Percentiles rank a stretch among this genome's conserved stretches.
Evolutionary conservation across 495 filamentous ascomycete species (phyloP).

Genomic region (Talaromyces trachyspermus): DNA sequence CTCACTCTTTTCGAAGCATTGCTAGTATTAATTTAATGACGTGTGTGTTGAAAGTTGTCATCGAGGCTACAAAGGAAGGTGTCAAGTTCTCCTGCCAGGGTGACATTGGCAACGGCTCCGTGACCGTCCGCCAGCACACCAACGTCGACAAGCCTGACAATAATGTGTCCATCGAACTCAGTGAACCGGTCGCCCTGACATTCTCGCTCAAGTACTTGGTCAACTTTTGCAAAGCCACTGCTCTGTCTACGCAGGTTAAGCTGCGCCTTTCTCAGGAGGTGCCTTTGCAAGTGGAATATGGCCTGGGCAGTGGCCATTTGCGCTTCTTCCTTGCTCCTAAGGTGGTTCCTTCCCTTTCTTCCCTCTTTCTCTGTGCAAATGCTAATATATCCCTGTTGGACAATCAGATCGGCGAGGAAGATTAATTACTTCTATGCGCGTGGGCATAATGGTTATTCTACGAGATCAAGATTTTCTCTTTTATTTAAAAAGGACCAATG

Average conservation of each 20-base stretch:
- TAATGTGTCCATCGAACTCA: constrained; percentile 82
- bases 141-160: constrained; percentile 85
- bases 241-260: constrained; percentile 73
- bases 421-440: constrained; percentile 41
- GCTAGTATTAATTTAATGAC: not conserved
- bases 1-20: not conserved
- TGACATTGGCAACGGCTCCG: constrained; percentile 91
- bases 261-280: constrained; percentile 94
- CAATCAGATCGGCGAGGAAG: constrained; percentile 92
- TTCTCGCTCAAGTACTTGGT: constrained; percentile 99
- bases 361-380: not conserved
- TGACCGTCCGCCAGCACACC: constrained; percentile 82
- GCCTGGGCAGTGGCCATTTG: constrained; percentile 77
- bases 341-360: constrained; percentile 46
- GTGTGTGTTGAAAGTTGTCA: constrained; percentile 55
- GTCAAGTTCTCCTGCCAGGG: constrained; percentile 91
- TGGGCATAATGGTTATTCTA: constrained; percentile 4
- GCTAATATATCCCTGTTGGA: constrained; percentile 10
- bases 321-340: constrained; percentile 98
- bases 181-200: constrained; percentile 88
- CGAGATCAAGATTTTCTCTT: too few relatives aligned
- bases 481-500: not conserved
- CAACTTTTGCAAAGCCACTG: constrained; percentile 98
- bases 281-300: constrained; percentile 90
- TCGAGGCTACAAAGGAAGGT: constrained; percentile 95